phyloP scores from a whole-genome alignment of 2,329 filamentous ascomycete genomes.

The Colletotrichum destructivum region DNA sequence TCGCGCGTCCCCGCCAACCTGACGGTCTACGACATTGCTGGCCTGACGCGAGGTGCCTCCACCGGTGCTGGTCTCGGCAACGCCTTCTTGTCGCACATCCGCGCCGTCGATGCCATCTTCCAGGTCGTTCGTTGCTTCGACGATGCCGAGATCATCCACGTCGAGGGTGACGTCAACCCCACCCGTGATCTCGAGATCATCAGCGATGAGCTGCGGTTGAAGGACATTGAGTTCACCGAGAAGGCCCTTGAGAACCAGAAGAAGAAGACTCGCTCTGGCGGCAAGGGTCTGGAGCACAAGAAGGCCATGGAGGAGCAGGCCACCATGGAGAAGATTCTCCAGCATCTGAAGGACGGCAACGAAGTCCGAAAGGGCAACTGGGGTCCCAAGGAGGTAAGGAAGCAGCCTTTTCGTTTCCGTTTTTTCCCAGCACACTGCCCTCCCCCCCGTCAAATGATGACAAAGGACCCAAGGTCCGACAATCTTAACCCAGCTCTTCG shows the following conservation, averaged over 20 bases:
- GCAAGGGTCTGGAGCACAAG: slow-evolving; percentile 97
- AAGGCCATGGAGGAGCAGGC: slow-evolving; percentile 96
- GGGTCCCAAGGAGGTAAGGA: slow-evolving; percentile 93
- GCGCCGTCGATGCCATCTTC: slow-evolving; percentile 98
- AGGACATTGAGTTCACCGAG: slow-evolving; percentile 98
- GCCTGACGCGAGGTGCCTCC: slow-evolving; percentile 94
- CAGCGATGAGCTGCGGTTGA: slow-evolving; percentile 94
- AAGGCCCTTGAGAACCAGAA: slow-evolving; percentile 92
- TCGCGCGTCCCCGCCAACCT: slow-evolving; percentile 96
- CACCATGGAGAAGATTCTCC: slow-evolving; percentile 90
- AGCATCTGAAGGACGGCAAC: slow-evolving; percentile 88
- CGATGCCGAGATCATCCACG: slow-evolving; percentile 99
- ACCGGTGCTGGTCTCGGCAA: slow-evolving; percentile 98
- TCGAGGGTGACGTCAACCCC: slow-evolving; percentile 98
- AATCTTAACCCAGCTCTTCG: slow-evolving; percentile 99
- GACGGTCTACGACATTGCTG: slow-evolving; percentile 98
- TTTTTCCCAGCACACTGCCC: slow-evolving; percentile 18
- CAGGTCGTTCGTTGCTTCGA: slow-evolving; percentile 98
- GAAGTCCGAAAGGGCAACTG: slow-evolving; percentile 94
- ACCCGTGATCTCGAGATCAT: slow-evolving; percentile 96
- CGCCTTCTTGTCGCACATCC: slow-evolving; percentile 97
- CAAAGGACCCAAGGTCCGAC: slow-evolving; percentile 95
- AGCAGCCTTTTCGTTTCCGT: slow-evolving; percentile 45
- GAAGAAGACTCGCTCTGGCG: slow-evolving; percentile 96
- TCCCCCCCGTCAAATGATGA: slow-evolving; percentile 82